Percentiles rank a stretch among this genome's conserved stretches.
Conservation (phyloP, 805 yeast genomes). For the Yamadazyma kitorensis region DNA sequence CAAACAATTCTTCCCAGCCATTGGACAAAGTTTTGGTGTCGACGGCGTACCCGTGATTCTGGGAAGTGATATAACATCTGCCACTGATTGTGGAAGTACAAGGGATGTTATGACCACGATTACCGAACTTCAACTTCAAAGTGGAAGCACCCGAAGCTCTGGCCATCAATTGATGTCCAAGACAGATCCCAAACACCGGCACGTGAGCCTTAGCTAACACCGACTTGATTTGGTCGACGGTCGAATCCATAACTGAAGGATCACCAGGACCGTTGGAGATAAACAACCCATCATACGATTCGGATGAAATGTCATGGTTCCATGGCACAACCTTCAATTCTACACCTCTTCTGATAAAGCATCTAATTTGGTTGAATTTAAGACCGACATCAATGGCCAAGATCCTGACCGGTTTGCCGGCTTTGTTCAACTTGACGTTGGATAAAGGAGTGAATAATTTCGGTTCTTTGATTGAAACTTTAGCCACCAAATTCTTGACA, state of each 20-base stretch:
- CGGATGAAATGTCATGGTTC: constrained; percentile 80
- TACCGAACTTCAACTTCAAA: constrained; percentile 90
- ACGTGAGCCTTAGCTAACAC: constrained; percentile 66
- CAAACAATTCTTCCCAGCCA: constrained; percentile 93
- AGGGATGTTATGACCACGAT: constrained; percentile 99
- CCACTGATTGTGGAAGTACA: constrained; percentile 88
- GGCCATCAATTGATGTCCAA: constrained; percentile 96
- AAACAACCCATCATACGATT: constrained; percentile 91
- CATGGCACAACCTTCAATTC: constrained; percentile 95
- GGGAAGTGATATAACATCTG: constrained; percentile 96
- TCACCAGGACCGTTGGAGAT: constrained; percentile 99
- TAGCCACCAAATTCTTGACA: constrained; percentile 83
- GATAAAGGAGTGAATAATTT: constrained; percentile 70
- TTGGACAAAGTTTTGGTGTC: constrained; percentile 68
- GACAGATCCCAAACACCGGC: constrained; percentile 96
- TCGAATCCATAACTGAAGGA: constrained; percentile 77
- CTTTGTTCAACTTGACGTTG: constrained; percentile 49
- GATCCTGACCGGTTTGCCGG: constrained; percentile 78
- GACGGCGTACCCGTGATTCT: constrained; percentile 98
- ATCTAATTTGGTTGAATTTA: constrained; percentile 96
- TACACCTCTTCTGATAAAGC: constrained; percentile 94
- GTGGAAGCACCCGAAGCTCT: constrained; percentile 95
- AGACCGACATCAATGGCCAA: constrained; percentile 96
- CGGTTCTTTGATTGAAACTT: constrained; percentile 79
- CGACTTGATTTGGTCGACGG: constrained; percentile 57